These are phyloP conservation scores for Monascus purpureus DNA, from an alignment of 495 filamentous ascomycete species.

Conservation along the genomic window DNA sequence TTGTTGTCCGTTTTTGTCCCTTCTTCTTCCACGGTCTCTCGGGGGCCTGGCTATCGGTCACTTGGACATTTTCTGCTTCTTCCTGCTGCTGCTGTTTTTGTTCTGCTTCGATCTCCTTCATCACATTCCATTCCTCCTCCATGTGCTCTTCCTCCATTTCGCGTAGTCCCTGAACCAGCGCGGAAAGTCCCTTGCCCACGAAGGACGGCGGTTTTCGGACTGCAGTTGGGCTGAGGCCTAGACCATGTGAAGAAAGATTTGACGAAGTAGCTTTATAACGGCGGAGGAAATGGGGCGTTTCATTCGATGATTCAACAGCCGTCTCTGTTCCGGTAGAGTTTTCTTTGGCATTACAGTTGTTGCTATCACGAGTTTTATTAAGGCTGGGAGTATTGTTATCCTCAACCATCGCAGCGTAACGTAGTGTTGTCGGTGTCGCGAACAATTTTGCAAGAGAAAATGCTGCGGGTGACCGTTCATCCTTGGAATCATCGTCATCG, in stretches of 20 bases:
- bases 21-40: slow-evolving; percentile 70
- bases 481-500: slow-evolving; percentile 19
- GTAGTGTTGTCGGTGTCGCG: slow-evolving; percentile 44
- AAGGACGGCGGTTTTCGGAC: slow-evolving; percentile 47
- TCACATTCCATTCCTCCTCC: slow-evolving; percentile 69
- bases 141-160: slow-evolving; percentile 65
- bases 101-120: slow-evolving; percentile 64
- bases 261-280: slow-evolving; percentile 26
- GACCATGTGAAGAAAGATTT: slow-evolving; percentile 3
- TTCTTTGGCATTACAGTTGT: slow-evolving; percentile 5
- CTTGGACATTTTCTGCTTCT: slow-evolving; percentile 24
- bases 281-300: slow-evolving; percentile 65
- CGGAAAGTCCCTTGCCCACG: slow-evolving; percentile 59
- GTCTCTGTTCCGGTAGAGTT: slow-evolving; percentile 9
- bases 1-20: slow-evolving; percentile 78
- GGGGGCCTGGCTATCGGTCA: slow-evolving; percentile 47
- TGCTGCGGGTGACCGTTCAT: slow-evolving; percentile 50
- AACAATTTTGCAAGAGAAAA: slow-evolving; percentile 45
- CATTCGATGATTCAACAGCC: slow-evolving; percentile 6
- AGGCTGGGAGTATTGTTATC: slow-evolving; percentile 7
- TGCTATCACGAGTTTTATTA: slow-evolving; percentile 1
- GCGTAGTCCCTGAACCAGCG: slow-evolving; percentile 60
- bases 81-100: slow-evolving; percentile 6
- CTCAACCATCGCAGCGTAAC: slow-evolving; percentile 32
- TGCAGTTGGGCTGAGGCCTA: slow-evolving; percentile 31